A percentile compares a stretch with the other conserved stretches of the same genome.
phyloP scores from a whole-genome alignment of 2,329 filamentous ascomycete genomes.

The Trichoderma harzianum region DNA sequence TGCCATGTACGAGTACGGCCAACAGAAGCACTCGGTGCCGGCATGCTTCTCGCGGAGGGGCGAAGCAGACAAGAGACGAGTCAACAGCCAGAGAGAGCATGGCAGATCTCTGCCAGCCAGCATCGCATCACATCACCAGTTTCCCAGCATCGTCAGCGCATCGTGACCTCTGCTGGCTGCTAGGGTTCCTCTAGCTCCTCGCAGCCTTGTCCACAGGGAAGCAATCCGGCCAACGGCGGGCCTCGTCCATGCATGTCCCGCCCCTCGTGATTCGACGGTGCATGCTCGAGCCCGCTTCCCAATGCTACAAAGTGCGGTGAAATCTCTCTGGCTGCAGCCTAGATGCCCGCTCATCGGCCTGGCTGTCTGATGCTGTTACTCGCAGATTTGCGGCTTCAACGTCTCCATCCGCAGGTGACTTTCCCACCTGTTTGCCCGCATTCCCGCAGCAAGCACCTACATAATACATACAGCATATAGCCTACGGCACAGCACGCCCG shows the following conservation, averaged over 20 bases:
- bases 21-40: neutral
- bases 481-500: neutral
- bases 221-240: conserved; percentile 14
- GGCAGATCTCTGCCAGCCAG: neutral
- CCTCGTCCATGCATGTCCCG: conserved; percentile 18
- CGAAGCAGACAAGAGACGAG: neutral
- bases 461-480: conserved; percentile 14
- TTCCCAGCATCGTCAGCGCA: neutral
- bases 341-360: neutral
- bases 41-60: neutral
- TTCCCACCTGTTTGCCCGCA: conserved; percentile 16
- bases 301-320: conserved; percentile 21
- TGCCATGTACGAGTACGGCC: neutral
- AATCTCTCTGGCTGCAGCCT: neutral
- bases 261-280: conserved; percentile 18
- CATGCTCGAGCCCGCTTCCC: conserved; percentile 9
- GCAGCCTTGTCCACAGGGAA: conserved; percentile 14
- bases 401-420: neutral
- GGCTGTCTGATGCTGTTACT: neutral
- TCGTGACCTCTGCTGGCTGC: neutral
- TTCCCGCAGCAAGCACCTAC: conserved; percentile 9
- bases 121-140: neutral
- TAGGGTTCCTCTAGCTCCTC: conserved; percentile 2
- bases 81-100: neutral
- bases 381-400: neutral